Evolutionary conservation across 495 filamentous ascomycete species (phyloP).

Genomic region (Bathelium albidoporum): DNA sequence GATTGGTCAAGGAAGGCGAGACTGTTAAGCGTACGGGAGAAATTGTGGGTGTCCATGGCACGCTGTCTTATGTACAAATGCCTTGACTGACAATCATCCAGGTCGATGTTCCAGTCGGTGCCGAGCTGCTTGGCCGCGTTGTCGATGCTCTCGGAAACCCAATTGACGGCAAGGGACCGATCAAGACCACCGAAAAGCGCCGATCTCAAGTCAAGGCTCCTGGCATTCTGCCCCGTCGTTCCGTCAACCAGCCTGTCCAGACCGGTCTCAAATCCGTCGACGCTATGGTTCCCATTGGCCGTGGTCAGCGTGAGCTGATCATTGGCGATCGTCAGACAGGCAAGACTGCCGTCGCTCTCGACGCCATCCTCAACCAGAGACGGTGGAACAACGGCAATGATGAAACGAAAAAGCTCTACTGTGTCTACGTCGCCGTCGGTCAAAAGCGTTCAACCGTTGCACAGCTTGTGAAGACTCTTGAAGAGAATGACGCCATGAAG

Average conservation of each 20-base stretch:
- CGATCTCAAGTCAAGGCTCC: constrained; percentile 99
- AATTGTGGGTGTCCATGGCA: constrained; percentile 70
- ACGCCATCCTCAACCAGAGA: constrained; percentile 98
- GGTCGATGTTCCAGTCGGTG: constrained; percentile 95
- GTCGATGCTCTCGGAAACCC: constrained; percentile 97
- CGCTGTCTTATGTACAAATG: not conserved
- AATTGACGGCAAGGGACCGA: constrained; percentile 96
- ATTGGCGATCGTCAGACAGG: constrained; percentile 99
- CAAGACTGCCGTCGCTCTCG: constrained; percentile 98
- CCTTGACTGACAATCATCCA: constrained; percentile 32
- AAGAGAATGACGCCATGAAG: constrained; percentile 99
- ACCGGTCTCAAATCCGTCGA: constrained; percentile 99
- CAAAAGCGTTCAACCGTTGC: constrained; percentile 99
- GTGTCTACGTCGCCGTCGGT: constrained; percentile 96
- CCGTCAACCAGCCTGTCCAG: constrained; percentile 97
- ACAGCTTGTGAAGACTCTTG: constrained; percentile 97
- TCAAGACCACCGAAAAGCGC: constrained; percentile 82
- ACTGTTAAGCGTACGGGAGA: constrained; percentile 98
- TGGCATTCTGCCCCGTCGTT: constrained; percentile 91
- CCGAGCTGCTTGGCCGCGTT: constrained; percentile 90
- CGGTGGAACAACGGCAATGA: constrained; percentile 85
- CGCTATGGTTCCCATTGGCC: constrained; percentile 98
- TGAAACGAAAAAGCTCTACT: constrained; percentile 98
- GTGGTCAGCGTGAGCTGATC: constrained; percentile 99
- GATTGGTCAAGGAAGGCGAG: constrained; percentile 99